These are phyloP conservation scores for Arachnomyces sp. DNA, from an alignment of 2,329 filamentous ascomycete genomes.

Conservation along the genomic window DNA sequence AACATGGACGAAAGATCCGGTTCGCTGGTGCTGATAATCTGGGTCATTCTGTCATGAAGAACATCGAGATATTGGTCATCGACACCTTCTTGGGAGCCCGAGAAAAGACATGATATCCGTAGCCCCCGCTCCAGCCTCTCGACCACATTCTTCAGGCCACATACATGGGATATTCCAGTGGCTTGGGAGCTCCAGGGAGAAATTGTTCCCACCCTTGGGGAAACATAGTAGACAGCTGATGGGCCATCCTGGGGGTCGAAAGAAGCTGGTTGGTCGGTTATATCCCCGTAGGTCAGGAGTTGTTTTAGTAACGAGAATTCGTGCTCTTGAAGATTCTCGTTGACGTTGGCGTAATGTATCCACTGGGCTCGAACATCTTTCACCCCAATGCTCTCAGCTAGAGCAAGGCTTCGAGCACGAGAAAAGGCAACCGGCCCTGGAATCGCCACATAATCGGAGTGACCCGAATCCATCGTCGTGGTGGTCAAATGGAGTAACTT, in stretches of 20 bases:
- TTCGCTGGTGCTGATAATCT: slow-evolving; percentile 58
- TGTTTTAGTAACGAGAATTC: slow-evolving; percentile 49
- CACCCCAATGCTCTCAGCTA: slow-evolving; percentile 36
- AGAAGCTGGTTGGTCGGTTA: slow-evolving; percentile 37
- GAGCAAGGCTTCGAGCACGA: slow-evolving; percentile 35
- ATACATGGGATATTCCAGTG: slow-evolving; percentile 87
- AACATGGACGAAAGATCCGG: slow-evolving; percentile 74
- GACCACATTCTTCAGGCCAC: slow-evolving; percentile 63
- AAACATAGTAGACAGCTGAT: slow-evolving; percentile 59
- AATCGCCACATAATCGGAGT: slow-evolving; percentile 28
- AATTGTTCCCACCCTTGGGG: slow-evolving; percentile 69
- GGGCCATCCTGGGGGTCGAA: slow-evolving; percentile 42
- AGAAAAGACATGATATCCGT: slow-evolving; percentile 55
- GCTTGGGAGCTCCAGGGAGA: slow-evolving; percentile 98
- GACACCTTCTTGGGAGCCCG: slow-evolving; percentile 50
- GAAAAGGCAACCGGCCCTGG: slow-evolving; percentile 38
- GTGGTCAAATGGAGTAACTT: too few relatives aligned
- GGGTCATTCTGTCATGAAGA: slow-evolving; percentile 92
- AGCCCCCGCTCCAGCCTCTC: slow-evolving; percentile 82
- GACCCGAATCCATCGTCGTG: slow-evolving; percentile 25
- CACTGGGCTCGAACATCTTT: slow-evolving; percentile 39
- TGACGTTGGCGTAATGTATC: slow-evolving; percentile 58
- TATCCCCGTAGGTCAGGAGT: slow-evolving; percentile 54
- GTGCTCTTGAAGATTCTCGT: slow-evolving; percentile 37
- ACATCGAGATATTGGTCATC: slow-evolving; percentile 54